Conservation (phyloP, 352 stramenopile genomes). For the Globisporangium cederbergense region DNA sequence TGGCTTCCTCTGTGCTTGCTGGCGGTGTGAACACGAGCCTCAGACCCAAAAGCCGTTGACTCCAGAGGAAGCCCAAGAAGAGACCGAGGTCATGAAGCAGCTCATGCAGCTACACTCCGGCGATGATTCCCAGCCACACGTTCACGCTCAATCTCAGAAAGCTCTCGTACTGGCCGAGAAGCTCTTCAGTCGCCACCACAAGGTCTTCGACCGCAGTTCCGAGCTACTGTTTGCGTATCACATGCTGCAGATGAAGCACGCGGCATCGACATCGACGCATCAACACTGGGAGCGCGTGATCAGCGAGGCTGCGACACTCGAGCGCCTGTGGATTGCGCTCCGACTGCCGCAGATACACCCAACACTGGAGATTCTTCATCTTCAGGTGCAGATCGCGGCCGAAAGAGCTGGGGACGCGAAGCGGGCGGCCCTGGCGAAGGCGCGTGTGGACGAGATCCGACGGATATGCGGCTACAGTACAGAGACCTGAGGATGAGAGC, state of each 20-base stretch:
- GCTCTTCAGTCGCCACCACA: conserved; percentile 2
- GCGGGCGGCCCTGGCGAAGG: conserved; percentile 13
- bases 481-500: background rate
- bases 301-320: conserved; percentile 24
- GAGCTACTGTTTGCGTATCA: conserved; percentile 41
- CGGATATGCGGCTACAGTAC: conserved; percentile 28
- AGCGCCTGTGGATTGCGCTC: conserved; percentile 32
- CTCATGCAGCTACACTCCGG: conserved; percentile 25
- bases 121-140: conserved; percentile 12
- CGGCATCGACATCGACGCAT: conserved; percentile 10
- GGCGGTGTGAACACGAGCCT: conserved; percentile 31
- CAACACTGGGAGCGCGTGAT: conserved; percentile 30
- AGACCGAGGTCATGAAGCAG: conserved; percentile 19
- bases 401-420: conserved; percentile 20
- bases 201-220: conserved; percentile 20
- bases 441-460: conserved; percentile 21
- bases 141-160: background rate
- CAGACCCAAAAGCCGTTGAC: background rate
- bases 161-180: conserved; percentile 12
- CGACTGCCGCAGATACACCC: conserved; percentile 32
- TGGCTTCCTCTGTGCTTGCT: conserved; percentile 47
- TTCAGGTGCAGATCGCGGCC: conserved; percentile 45
- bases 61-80: conserved; percentile 10
- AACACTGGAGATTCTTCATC: conserved; percentile 45
- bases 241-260: conserved; percentile 40